Conservation (phyloP, 148 eudicot species). For the Rhododendron ovatum region DNA sequence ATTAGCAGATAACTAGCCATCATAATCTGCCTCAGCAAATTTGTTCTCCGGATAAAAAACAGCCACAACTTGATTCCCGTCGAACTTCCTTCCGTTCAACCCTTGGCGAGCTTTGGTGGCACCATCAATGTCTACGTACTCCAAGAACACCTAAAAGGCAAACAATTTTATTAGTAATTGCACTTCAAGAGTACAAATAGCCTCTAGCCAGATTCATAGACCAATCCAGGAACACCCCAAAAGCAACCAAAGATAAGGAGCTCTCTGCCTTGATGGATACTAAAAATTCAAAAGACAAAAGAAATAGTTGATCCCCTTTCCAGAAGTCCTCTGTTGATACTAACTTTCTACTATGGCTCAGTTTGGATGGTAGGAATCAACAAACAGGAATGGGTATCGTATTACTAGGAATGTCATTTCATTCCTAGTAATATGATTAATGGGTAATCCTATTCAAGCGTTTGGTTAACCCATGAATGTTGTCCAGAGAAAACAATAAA, state of each 20-base stretch:
- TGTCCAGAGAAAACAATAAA: no score
- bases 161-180: neutral
- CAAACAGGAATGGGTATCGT: no score
- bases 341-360: neutral
- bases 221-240: neutral
- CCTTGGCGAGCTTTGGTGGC: conserved; percentile 62
- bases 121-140: conserved; percentile 64
- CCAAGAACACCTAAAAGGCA: conserved; percentile 73
- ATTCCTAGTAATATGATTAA: no score
- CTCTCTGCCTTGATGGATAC: neutral
- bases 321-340: neutral
- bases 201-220: neutral
- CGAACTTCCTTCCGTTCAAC: conserved; percentile 83
- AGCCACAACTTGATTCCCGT: conserved; percentile 73
- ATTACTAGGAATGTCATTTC: no score
- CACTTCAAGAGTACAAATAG: neutral
- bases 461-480: no score
- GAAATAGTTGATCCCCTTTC: neutral
- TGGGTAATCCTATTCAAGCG: no score
- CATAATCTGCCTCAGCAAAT: conserved; percentile 47
- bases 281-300: neutral
- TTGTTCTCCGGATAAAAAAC: conserved; percentile 65
- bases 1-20: conserved; percentile 3
- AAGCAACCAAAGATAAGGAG: neutral
- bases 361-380: no score